phyloP scores from a whole-genome alignment of 1,139 yeast genomes.

The Meyerozyma sp. region DNA sequence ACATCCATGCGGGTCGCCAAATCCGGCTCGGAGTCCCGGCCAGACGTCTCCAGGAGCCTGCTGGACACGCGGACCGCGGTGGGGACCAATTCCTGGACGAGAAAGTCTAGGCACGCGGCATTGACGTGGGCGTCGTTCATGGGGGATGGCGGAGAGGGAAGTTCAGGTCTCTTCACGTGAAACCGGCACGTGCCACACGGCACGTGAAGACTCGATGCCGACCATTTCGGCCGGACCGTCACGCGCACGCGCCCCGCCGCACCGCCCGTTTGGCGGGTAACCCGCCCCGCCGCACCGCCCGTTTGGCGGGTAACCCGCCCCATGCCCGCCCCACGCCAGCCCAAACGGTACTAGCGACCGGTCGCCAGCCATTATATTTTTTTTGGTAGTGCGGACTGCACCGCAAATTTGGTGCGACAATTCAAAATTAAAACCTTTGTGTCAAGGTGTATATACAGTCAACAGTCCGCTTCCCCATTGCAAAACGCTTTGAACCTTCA shows the following conservation, averaged over 20 bases:
- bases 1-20: conserved; percentile 16
- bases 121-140: conserved; percentile 24
- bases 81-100: conserved; percentile 74
- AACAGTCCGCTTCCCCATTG: background rate
- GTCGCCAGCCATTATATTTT: background rate
- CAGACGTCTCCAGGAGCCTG: conserved; percentile 10
- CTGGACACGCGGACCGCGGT: conserved; percentile 55
- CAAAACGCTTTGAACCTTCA: too few relatives aligned
- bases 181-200: background rate
- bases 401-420: conserved; percentile 1
- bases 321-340: background rate
- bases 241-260: background rate
- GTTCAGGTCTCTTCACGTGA: background rate
- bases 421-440: background rate
- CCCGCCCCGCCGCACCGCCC: background rate
- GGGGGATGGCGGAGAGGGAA: background rate
- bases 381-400: background rate
- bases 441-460: background rate
- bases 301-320: background rate
- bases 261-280: background rate
- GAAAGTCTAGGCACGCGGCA: conserved; percentile 48
- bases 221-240: too few relatives aligned
- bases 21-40: conserved; percentile 12
- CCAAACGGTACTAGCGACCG: background rate
- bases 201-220: too few relatives aligned